A percentile compares a stretch with the other conserved stretches of the same genome.
Evolutionary conservation across 495 filamentous ascomycete genomes (phyloP).

Genomic region (Neurospora sp.): DNA sequence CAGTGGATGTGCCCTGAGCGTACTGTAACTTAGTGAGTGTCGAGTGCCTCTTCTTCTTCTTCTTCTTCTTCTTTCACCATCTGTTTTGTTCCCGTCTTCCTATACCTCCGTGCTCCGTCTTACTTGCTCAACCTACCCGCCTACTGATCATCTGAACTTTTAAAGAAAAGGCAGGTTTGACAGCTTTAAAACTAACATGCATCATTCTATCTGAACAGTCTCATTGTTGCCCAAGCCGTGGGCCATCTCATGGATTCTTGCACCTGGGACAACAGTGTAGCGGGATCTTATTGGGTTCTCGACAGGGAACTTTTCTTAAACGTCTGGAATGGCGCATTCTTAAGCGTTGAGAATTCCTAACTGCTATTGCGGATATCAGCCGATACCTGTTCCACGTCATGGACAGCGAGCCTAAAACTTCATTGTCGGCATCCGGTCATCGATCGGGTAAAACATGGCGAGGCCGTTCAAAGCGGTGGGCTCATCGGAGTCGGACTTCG

Average conservation of each 20-base stretch:
- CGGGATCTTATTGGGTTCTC: neutral
- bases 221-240: neutral
- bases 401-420: neutral
- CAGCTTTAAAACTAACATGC: neutral
- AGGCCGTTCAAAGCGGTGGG: neutral
- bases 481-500: neutral
- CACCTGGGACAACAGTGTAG: neutral
- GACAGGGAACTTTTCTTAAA: neutral
- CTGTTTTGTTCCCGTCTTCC: too few relatives aligned
- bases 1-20: neutral
- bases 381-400: neutral
- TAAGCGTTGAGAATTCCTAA: neutral
- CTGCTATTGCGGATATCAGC: too few relatives aligned
- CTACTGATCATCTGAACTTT: too few relatives aligned
- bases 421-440: neutral
- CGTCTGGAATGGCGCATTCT: neutral
- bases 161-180: neutral
- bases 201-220: neutral
- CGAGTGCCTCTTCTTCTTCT: too few relatives aligned
- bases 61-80: too few relatives aligned
- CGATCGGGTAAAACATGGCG: neutral
- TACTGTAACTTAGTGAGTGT: neutral
- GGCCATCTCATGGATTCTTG: neutral
- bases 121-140: too few relatives aligned
- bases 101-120: too few relatives aligned